phyloP scores from a whole-genome alignment of 2,329 filamentous ascomycete genomes.

The Xylariaceae sp. region DNA sequence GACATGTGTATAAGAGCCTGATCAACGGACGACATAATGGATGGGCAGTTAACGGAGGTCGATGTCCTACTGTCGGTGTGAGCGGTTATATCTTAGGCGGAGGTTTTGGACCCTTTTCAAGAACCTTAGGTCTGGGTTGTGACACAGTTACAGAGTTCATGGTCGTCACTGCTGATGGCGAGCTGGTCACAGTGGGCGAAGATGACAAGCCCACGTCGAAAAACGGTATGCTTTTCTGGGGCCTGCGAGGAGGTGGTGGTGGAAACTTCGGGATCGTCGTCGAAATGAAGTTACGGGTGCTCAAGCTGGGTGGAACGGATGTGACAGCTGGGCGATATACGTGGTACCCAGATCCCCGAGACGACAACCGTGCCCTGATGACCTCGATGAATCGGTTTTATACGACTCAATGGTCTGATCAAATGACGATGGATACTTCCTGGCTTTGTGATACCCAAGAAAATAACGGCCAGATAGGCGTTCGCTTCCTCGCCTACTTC shows the following conservation, averaged over 20 bases:
- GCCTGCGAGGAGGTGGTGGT: slow-evolving; percentile 36
- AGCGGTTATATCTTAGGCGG: slow-evolving; percentile 37
- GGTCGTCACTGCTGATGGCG: slow-evolving; percentile 30
- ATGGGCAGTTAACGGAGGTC: slow-evolving; percentile 29
- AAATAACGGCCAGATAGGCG: not conserved
- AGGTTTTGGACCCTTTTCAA: slow-evolving; percentile 34
- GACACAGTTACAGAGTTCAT: slow-evolving; percentile 34
- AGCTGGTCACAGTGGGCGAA: slow-evolving; percentile 17
- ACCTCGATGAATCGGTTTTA: slow-evolving; percentile 27
- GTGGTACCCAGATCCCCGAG: slow-evolving; percentile 15
- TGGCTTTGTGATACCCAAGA: slow-evolving; percentile 18
- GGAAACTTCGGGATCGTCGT: slow-evolving; percentile 39
- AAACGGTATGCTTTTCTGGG: slow-evolving; percentile 35
- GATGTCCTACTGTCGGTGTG: slow-evolving; percentile 34
- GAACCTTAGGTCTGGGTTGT: slow-evolving; percentile 33
- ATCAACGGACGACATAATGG: slow-evolving; percentile 22
- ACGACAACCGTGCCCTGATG: slow-evolving; percentile 11
- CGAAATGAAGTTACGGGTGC: slow-evolving; percentile 26
- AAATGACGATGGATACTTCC: slow-evolving; percentile 28
- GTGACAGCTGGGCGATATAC: slow-evolving; percentile 26
- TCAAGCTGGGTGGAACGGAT: slow-evolving; percentile 5
- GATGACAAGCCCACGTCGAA: slow-evolving; percentile 15
- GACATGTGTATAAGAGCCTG: slow-evolving; percentile 30
- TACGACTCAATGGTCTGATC: slow-evolving; percentile 20
- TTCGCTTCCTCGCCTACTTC: slow-evolving; percentile 17